phyloP scores from a whole-genome alignment of 352 stramenopile genomes.

The Globisporangium canariense region DNA sequence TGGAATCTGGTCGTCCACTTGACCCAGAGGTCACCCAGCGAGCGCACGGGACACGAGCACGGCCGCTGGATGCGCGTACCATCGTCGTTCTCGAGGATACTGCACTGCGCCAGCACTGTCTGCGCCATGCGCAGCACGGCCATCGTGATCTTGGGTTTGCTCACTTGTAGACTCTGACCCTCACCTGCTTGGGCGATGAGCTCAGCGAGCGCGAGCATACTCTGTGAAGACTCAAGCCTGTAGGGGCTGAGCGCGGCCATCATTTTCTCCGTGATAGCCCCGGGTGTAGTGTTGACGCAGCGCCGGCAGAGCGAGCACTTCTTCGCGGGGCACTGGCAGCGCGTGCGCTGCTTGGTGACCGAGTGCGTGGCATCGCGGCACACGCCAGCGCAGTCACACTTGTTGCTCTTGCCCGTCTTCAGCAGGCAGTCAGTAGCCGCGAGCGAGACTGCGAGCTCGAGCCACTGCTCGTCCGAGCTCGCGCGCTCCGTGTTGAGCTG shows the following conservation, averaged over 20 bases:
- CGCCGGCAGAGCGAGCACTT: conserved; percentile 79
- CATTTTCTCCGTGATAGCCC: conserved; percentile 70
- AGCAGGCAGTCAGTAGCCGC: conserved; percentile 75
- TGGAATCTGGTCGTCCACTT: conserved; percentile 77
- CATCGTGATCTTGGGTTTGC: conserved; percentile 47
- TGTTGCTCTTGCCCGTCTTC: conserved; percentile 66
- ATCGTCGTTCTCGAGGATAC: conserved; percentile 52
- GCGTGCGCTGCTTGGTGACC: conserved; percentile 66
- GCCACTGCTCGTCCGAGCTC: conserved; percentile 52
- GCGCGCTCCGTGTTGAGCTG: conserved; percentile 68
- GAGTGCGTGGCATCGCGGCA: conserved; percentile 61
- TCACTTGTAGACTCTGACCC: conserved; percentile 32
- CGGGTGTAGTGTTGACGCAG: conserved; percentile 55
- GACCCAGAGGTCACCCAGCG: conserved; percentile 78
- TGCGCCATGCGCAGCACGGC: conserved; percentile 59
- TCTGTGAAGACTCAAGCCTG: conserved; percentile 26
- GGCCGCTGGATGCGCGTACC: conserved; percentile 65
- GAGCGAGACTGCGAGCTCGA: conserved; percentile 70
- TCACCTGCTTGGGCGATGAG: conserved; percentile 49
- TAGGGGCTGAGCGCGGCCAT: conserved; percentile 47
- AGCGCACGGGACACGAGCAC: conserved; percentile 66
- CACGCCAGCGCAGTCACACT: conserved; percentile 66
- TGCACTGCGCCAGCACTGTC: conserved; percentile 66
- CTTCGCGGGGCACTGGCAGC: conserved; percentile 72
- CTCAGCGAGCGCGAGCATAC: conserved; percentile 45